phyloP scores from a whole-genome alignment of 371 early-diverging fungal species.

The Encephalitozoon romaleae region DNA sequence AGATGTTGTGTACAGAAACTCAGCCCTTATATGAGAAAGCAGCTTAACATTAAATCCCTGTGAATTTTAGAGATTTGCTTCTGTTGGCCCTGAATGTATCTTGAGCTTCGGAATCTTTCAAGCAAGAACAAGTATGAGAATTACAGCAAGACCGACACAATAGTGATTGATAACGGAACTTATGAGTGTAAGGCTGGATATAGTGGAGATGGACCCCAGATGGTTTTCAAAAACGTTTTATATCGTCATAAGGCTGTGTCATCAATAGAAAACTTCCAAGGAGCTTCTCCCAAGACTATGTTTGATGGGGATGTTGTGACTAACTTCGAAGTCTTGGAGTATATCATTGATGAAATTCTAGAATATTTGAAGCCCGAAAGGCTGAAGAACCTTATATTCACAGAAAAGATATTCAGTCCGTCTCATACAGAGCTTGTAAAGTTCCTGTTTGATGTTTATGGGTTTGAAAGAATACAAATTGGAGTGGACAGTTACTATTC shows the following conservation, averaged over 20 bases:
- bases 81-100: slow-evolving; percentile 4
- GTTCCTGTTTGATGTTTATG: slow-evolving; percentile 51
- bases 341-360: slow-evolving; percentile 51
- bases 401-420: slow-evolving; percentile 53
- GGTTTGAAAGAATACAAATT: slow-evolving; percentile 50
- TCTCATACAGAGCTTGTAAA: slow-evolving; percentile 36
- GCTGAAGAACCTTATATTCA: slow-evolving; percentile 52
- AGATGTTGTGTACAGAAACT: slow-evolving; percentile 38
- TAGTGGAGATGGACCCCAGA: neutral
- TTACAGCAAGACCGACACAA: slow-evolving; percentile 18
- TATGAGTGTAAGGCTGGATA: slow-evolving; percentile 58
- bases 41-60: slow-evolving; percentile 6
- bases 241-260: slow-evolving; percentile 41
- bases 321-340: slow-evolving; percentile 56
- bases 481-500: slow-evolving; percentile 57
- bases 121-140: neutral
- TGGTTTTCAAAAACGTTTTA: slow-evolving; percentile 52
- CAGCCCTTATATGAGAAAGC: slow-evolving; percentile 34
- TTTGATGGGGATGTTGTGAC: slow-evolving; percentile 58
- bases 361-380: slow-evolving; percentile 41
- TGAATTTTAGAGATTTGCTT: slow-evolving; percentile 7
- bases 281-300: slow-evolving; percentile 42
- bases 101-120: neutral
- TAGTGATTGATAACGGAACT: slow-evolving; percentile 60
- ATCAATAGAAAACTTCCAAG: slow-evolving; percentile 30